Evolutionary conservation across 1,284 basidiomycete genomes (phyloP).

Genomic region (Sporisorium exsertum): DNA sequence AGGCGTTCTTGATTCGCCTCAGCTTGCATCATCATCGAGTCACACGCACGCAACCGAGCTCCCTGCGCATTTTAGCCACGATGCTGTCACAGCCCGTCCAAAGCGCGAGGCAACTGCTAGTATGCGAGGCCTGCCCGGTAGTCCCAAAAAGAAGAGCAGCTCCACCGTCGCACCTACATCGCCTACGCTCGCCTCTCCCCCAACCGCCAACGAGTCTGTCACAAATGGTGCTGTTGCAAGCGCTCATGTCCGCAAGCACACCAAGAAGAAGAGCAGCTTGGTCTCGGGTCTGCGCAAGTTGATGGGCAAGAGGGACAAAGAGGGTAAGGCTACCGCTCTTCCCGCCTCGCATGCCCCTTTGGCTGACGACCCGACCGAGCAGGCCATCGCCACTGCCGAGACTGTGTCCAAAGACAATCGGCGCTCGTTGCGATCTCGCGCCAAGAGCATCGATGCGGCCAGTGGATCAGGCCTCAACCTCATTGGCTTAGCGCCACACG

Average conservation of each 20-base stretch:
- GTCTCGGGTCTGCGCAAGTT: slow-evolving; percentile 42
- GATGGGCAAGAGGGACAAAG: slow-evolving; percentile 37
- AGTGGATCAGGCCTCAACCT: slow-evolving; percentile 17
- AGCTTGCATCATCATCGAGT: not conserved
- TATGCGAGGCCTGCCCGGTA: slow-evolving; percentile 30
- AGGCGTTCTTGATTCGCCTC: slow-evolving; percentile 10
- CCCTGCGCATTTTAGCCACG: not conserved
- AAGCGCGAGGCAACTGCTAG: slow-evolving; percentile 21
- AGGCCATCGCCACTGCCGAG: not conserved
- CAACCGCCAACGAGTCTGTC: not conserved
- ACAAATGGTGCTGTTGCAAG: not conserved
- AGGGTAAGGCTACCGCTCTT: not conserved
- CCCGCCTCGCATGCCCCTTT: not conserved
- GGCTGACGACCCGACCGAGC: not conserved
- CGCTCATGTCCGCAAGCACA: slow-evolving; percentile 28
- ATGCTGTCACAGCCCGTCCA: not conserved
- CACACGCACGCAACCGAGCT: not conserved
- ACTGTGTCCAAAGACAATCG: not conserved
- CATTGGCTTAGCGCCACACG: slow-evolving; percentile 14
- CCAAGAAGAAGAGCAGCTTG: slow-evolving; percentile 42
- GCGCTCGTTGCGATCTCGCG: not conserved
- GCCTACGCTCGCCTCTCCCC: not conserved
- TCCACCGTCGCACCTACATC: not conserved
- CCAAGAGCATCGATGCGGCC: slow-evolving; percentile 1
- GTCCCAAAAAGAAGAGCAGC: slow-evolving; percentile 13